Base-by-base conservation (phyloP, 768 basidiomycete species). In the Obba rivulosa region DNA sequence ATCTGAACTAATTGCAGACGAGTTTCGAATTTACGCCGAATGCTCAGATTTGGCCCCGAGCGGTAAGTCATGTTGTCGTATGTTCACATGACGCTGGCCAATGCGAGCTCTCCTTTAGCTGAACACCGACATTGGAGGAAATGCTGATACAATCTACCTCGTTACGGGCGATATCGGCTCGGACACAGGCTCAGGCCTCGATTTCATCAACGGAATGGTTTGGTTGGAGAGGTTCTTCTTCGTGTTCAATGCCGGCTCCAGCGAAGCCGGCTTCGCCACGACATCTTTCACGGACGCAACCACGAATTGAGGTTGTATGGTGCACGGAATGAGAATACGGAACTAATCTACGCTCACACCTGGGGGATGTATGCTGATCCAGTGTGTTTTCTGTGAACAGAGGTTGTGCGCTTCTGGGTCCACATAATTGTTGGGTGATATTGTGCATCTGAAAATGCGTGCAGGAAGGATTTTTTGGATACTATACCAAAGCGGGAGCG, bases 31-130 rank as follows among this genome's bases (percentile, higher is more conserved):
- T 86, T 48, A 79, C 78, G 2, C 63, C 78, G 8, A 81, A 84
- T 53, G 83, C 80, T 1, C 84, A 87, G 69, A 76, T 79, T 48
- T 86, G 82, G 80, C 83, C 81, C 0, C 76, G 56, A 43, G 50
- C 62, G 7, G 61, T 62, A 50, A 20, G 57, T 52, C 7, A 31
- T 31, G 13, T 13, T n/a, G n/a, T n/a, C n/a, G n/a, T 7, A 31
- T 31, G 28, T 13, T 31, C 28, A 31, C 28, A n/a, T n/a, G n/a
- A n/a, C n/a, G n/a, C n/a, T n/a, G n/a, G n/a, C 28, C 13, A 13
- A 31, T 31, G 28, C 28, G 13, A 31, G 5, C 28, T 7, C 28
- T 13, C 28, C 13, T 13, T 5, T 45, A 61, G 59, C 60, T 68
- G 5, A 68, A 69, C 53, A 47, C 46, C 10, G 46, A 42, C 4